phyloP scores from a whole-genome alignment of 2,329 filamentous ascomycete genomes.

The Pseudogymnoascus sp. region DNA sequence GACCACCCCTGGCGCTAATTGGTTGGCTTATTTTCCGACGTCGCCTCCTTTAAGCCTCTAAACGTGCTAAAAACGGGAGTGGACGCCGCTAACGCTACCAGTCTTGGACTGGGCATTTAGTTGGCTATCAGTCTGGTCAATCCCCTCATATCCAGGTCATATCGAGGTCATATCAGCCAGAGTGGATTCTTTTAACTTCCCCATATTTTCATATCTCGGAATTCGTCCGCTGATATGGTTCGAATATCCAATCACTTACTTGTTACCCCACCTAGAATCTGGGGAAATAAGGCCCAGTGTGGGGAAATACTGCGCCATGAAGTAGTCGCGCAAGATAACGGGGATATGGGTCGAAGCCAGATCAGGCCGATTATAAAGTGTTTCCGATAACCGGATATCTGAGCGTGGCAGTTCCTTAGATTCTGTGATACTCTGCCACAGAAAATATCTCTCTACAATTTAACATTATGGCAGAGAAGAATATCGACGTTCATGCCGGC shows the following conservation, averaged over 20 bases:
- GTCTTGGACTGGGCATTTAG: background rate
- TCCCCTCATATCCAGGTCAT: background rate
- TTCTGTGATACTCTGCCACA: background rate
- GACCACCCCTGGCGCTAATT: background rate
- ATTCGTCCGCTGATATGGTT: background rate
- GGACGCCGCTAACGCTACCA: background rate
- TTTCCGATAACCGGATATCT: background rate
- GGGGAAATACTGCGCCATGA: background rate
- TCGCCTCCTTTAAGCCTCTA: background rate
- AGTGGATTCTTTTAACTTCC: background rate
- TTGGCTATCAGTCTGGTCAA: background rate
- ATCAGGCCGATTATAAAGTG: background rate
- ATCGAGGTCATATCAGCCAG: background rate
- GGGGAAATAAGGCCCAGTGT: slow-evolving; percentile 1
- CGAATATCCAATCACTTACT: background rate
- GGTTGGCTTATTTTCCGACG: background rate
- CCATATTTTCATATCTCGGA: slow-evolving; percentile 2
- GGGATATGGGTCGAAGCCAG: background rate
- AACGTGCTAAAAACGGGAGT: background rate
- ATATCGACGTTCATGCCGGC: background rate
- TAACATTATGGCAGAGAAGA: slow-evolving; percentile 4
- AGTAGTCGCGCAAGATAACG: background rate
- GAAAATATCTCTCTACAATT: background rate
- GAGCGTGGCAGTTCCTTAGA: background rate
- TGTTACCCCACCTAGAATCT: background rate